Base-by-base conservation (phyloP, 106 monocot genomes). In the Acorus calamus region DNA sequence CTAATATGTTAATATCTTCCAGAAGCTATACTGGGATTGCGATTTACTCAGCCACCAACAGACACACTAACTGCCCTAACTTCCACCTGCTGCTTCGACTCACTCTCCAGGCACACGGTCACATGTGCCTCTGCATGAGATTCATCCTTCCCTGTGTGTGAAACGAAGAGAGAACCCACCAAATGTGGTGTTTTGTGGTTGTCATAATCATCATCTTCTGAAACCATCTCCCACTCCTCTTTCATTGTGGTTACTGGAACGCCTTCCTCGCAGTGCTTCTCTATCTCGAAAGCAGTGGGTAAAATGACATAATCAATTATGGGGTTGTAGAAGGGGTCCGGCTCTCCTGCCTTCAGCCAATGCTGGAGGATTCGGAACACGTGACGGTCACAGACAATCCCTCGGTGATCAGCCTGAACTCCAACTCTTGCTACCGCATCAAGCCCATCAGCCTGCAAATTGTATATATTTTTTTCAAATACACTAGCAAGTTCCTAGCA, bases 291-390 rank as follows among this genome's bases (percentile, higher is more conserved):
- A 56, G 75, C 67, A 7, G 84, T 87, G 50, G 96, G 96, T 5
- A 98, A 80, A 47, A 98, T 84, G 2, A 91, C 96, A 68, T 91
- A 91, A 59, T 98, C 91, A 54, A 84, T 98, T 46, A 98, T 55
- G 46, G 96, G 96, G 57, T 98, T 77, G 58, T 91, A 98, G 78
- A 83, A 98, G 41, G 96, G 96, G 76, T 98, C 96, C 4, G 87
- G 83, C 58, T 85, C 82, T 58, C 94, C 94, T 3, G 91, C 91
- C 49, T 83, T 80, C 45, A 98, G 74, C 96, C 91, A 98, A 59
- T 83, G 80, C 47, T 85, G 69, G 10, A 88, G 74, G 50, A 91
- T 81, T 60, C 91, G 83, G 52, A 98, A 96, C 8, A 91, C 96
- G 65, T 88, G 82, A 1, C 71, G 64, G 63, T 88, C 73, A 4